phyloP scores from a whole-genome alignment of 768 basidiomycete genomes.

The Imleria badia region DNA sequence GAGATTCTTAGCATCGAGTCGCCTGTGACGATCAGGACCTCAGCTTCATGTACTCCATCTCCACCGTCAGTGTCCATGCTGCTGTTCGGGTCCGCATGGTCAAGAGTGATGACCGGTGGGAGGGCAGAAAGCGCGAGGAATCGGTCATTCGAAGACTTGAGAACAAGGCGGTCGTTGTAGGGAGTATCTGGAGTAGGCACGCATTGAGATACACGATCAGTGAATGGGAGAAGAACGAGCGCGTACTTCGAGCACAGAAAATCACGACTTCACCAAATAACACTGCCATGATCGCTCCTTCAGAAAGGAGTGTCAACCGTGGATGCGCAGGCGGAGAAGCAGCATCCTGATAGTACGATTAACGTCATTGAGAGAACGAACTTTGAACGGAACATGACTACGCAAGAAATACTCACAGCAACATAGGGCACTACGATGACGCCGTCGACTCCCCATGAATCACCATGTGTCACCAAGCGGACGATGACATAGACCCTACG shows the following conservation, averaged over 20 bases:
- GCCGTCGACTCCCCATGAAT: slow-evolving; percentile 30
- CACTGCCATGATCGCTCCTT: slow-evolving; percentile 57
- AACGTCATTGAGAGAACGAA: neutral
- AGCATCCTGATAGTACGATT: slow-evolving; percentile 46
- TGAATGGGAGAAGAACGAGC: neutral
- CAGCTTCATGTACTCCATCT: slow-evolving; percentile 13
- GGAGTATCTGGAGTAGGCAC: slow-evolving; percentile 50
- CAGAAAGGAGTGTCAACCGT: slow-evolving; percentile 57
- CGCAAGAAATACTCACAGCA: slow-evolving; percentile 48
- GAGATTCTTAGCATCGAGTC: slow-evolving; percentile 67
- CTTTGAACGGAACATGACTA: neutral
- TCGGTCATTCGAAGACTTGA: slow-evolving; percentile 67
- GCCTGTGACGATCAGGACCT: slow-evolving; percentile 51
- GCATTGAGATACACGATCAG: neutral
- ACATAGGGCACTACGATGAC: slow-evolving; percentile 71
- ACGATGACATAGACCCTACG: slow-evolving; percentile 66
- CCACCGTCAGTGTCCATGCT: slow-evolving; percentile 9
- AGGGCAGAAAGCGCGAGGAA: slow-evolving; percentile 69
- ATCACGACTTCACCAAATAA: slow-evolving; percentile 80
- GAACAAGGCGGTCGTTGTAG: slow-evolving; percentile 69
- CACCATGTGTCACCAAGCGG: slow-evolving; percentile 37
- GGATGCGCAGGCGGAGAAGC: slow-evolving; percentile 72
- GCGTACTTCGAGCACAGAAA: slow-evolving; percentile 62
- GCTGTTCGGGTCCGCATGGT: slow-evolving; percentile 14
- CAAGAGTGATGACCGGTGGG: slow-evolving; percentile 19